These are phyloP conservation scores for Lindgomyces ingoldianus DNA, from an alignment of 495 filamentous ascomycete species.

Conservation along the genomic window DNA sequence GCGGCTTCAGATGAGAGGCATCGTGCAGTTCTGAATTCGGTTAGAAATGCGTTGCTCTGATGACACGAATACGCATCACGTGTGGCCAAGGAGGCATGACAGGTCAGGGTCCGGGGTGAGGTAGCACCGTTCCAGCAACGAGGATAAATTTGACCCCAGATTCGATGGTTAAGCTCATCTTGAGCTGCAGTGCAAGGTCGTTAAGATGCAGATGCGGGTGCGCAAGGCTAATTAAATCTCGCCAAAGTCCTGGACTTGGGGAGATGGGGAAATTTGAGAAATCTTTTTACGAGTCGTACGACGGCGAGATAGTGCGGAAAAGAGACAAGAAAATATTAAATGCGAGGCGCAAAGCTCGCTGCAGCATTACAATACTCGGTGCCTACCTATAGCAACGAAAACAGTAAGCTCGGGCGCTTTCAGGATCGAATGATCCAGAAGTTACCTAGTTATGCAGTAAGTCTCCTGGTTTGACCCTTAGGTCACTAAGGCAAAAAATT, in stretches of 20 bases:
- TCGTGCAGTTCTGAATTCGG: too few relatives aligned
- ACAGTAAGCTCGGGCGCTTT: too few relatives aligned
- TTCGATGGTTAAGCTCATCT: slow-evolving; percentile 1
- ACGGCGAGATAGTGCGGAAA: not conserved
- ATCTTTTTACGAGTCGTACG: too few relatives aligned
- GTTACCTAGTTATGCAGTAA: too few relatives aligned
- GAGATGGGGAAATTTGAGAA: not conserved
- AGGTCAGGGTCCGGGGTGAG: not conserved
- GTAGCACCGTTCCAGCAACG: slow-evolving; percentile 7
- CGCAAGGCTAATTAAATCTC: slow-evolving; percentile 17
- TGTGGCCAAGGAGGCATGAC: not conserved
- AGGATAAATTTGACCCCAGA: slow-evolving; percentile 16
- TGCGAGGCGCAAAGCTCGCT: not conserved
- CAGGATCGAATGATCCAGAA: too few relatives aligned
- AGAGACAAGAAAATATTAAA: not conserved
- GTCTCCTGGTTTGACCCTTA: too few relatives aligned
- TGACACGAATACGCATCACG: not conserved
- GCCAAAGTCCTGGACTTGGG: not conserved
- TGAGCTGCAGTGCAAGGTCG: slow-evolving; percentile 6
- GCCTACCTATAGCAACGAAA: too few relatives aligned
- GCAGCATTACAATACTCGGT: too few relatives aligned
- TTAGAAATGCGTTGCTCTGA: not conserved
- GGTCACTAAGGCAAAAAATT: too few relatives aligned
- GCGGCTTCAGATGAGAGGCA: too few relatives aligned
- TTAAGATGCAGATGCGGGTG: slow-evolving; percentile 1